A percentile compares a stretch with the other conserved stretches of the same genome.
phyloP scores from a whole-genome alignment of 106 monocot species.

The Platanthera guangdongensis region DNA sequence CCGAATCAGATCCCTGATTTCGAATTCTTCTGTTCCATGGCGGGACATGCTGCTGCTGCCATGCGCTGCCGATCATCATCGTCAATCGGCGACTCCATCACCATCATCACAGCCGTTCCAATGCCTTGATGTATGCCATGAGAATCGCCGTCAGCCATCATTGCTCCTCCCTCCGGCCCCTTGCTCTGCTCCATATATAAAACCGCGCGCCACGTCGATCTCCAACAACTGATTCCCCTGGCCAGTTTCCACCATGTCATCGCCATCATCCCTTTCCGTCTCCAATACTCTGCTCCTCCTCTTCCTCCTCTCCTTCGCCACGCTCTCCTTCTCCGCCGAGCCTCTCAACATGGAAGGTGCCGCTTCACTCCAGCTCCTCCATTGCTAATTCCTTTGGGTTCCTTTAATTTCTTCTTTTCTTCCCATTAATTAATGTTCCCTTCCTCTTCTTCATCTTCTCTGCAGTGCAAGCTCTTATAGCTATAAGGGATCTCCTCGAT shows the following conservation, averaged over 20 bases:
- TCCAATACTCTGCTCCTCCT: background rate
- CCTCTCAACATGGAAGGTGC: constrained; percentile 63
- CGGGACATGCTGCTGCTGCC: constrained; percentile 11
- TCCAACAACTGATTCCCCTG: background rate
- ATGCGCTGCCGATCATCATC: constrained; percentile 5
- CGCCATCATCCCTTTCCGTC: background rate
- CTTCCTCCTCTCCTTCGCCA: constrained; percentile 10
- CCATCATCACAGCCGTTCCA: constrained; percentile 13
- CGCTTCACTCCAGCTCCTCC: background rate
- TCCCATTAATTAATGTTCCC: background rate
- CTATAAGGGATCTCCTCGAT: constrained; percentile 39
- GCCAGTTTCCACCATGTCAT: constrained; percentile 17
- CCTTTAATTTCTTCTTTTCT: background rate
- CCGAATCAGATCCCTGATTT: constrained; percentile 25
- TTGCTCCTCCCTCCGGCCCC: background rate
- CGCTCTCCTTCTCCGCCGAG: constrained; percentile 33
- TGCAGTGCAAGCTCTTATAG: constrained; percentile 67
- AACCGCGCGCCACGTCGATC: background rate
- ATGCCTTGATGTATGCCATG: constrained; percentile 9
- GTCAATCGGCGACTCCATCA: background rate
- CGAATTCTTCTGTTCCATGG: constrained; percentile 9
- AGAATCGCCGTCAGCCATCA: constrained; percentile 10
- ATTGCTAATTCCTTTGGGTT: background rate
- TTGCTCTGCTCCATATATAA: constrained; percentile 9
- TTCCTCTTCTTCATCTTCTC: background rate